Evolutionary conservation across 129 eudicot species (phyloP).

Genomic region (Flaveria linearis): DNA sequence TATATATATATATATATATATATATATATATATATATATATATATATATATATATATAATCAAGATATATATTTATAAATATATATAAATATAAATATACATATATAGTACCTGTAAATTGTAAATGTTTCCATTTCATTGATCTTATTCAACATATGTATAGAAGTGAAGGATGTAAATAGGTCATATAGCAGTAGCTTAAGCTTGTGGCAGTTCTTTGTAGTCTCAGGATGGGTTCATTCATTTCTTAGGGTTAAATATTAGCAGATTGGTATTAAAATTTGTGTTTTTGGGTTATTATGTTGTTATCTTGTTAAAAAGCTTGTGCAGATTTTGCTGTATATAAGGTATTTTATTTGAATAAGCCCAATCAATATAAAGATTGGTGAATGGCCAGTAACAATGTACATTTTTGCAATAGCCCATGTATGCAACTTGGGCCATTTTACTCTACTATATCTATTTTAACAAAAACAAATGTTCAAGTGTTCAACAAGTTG

Average conservation of each 20-base stretch:
- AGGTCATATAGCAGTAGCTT: conserved; percentile 47
- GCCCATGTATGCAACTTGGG: neutral
- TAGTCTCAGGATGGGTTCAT: conserved; percentile 34
- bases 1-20: too few species aligned
- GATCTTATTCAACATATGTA: conserved; percentile 25
- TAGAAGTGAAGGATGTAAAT: conserved; percentile 53
- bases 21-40: too few species aligned
- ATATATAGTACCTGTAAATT: conserved; percentile 57
- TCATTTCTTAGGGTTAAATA: conserved; percentile 34
- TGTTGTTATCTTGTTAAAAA: neutral
- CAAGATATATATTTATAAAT: conserved; percentile 26
- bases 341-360: neutral
- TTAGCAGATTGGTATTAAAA: conserved; percentile 24
- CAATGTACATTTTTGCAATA: neutral
- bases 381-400: neutral
- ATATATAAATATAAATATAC: conserved; percentile 21
- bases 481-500: neutral
- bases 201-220: conserved; percentile 31
- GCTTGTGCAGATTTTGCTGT: neutral
- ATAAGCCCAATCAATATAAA: too few species aligned
- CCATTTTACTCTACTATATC: neutral
- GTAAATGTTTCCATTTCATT: conserved; percentile 50
- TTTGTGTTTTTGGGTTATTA: conserved; percentile 13
- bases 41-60: conserved; percentile 40
- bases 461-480: neutral